Evolutionary conservation across 2,329 filamentous ascomycete genomes (phyloP).

Genomic region (Aureobasidium zeae): DNA sequence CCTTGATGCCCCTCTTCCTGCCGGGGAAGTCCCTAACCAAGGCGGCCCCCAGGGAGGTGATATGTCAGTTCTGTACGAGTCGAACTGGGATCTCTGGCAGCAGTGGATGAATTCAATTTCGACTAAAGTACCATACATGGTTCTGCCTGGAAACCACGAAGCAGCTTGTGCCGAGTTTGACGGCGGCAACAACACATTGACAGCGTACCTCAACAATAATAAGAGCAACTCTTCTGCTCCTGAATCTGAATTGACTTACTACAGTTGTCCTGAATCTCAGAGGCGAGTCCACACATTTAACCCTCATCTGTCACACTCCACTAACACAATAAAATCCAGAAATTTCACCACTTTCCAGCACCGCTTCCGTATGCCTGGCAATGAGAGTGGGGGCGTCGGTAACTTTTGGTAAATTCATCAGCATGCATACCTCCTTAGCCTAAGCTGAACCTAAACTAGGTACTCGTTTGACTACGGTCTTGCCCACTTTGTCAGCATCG

Average conservation of each 20-base stretch:
- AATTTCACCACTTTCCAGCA: constrained; percentile 45
- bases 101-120: constrained; percentile 40
- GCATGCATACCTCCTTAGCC: too few relatives aligned
- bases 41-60: constrained; percentile 41
- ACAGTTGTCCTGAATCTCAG: constrained; percentile 44
- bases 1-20: constrained; percentile 35
- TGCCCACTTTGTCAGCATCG: constrained; percentile 42
- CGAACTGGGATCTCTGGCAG: constrained; percentile 46
- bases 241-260: constrained; percentile 37
- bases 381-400: constrained; percentile 39
- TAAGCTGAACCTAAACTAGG: too few relatives aligned
- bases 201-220: constrained; percentile 40
- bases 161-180: constrained; percentile 42
- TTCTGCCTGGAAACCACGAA: constrained; percentile 44
- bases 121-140: constrained; percentile 42
- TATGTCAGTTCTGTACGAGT: constrained; percentile 42
- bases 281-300: constrained; percentile 26
- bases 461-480: constrained; percentile 48
- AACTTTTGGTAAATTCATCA: too few relatives aligned
- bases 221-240: constrained; percentile 32
- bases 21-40: constrained; percentile 38
- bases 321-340: too few relatives aligned
- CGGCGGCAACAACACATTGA: constrained; percentile 36
- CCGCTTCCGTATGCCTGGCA: constrained; percentile 44
- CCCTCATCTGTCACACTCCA: background rate